Conservation (phyloP, 768 basidiomycete species). For the Boletus vermiculosoides region DNA sequence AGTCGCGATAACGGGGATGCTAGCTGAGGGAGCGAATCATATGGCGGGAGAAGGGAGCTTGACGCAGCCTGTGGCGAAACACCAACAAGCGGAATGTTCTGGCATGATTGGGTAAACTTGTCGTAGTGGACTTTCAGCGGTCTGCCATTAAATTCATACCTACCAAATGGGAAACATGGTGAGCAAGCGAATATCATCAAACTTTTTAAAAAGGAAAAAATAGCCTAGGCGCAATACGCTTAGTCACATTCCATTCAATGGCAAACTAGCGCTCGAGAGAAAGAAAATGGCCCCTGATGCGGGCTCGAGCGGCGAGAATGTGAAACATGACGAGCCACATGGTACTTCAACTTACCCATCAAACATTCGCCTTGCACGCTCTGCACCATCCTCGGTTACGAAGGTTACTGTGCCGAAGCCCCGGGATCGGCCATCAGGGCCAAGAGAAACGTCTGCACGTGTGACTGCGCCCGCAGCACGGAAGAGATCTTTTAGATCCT, state of each 20-base stretch:
- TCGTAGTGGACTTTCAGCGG: conserved; percentile 89
- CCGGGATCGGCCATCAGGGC: conserved; percentile 82
- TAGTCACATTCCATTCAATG: background rate
- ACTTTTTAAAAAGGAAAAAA: background rate
- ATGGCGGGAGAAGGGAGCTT: conserved; percentile 14
- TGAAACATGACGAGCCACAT: background rate
- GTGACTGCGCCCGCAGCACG: conserved; percentile 87
- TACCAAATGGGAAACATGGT: conserved; percentile 30
- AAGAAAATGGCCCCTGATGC: background rate
- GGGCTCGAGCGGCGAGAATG: background rate
- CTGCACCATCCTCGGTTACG: conserved; percentile 79
- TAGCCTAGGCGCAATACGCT: background rate
- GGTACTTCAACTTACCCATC: conserved; percentile 65
- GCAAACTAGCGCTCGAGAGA: background rate
- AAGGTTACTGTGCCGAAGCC: conserved; percentile 94
- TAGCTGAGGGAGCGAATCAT: conserved; percentile 26
- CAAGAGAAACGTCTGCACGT: conserved; percentile 87
- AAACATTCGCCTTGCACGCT: conserved; percentile 81
- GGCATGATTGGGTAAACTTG: conserved; percentile 57
- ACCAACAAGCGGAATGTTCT: conserved; percentile 25
- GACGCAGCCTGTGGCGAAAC: conserved; percentile 19
- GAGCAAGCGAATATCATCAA: conserved; percentile 6
- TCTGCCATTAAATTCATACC: conserved; percentile 87
- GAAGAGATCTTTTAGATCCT: conserved; percentile 96
- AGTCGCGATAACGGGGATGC: conserved; percentile 22